Evolutionary conservation across 23 red algal species (phyloP), one percentile per base, ranked within the genome.

Genomic region (Gracilaria gracilis): DNA sequence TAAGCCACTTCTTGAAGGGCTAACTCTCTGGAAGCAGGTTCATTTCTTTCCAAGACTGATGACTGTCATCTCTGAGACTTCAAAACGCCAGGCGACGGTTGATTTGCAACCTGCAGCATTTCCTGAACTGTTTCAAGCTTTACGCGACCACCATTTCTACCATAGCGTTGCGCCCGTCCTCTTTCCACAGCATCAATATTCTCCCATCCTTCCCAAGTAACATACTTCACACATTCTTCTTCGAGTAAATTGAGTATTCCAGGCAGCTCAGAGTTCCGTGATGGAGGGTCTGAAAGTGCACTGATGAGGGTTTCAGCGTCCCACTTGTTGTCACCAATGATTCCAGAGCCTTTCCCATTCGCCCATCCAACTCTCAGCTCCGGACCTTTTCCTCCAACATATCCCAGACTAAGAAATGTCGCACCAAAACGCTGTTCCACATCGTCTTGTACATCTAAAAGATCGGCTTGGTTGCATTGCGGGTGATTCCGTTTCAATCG

Each of bases 151-250:
- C 16, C 59, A 16, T 59, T 67, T 42, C 80, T 74, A 7, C 80
- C 78, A 62, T 40, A 14, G 5, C 17, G 24, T 37, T 9, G 4
- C 0, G 76, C 89, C 25, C 89, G 19, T 58, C 37, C 40, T 32
- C 47, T 69, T 75, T 92, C 89, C 31, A 82, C 79, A 2, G 48
- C 48, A 27, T 84, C 79, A 75, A 92, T 92, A 15, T 62, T 29
- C 31, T 92, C 78, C 89, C 89, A 92, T 40, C 89, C 89, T 65
- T 92, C 89, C 89, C 89, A 92, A 4, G 61, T 75, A 9, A 92
- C 89, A 27, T 71, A 77, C 16, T 49, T 33, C 35, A 49, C 33
- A 24, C 78, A 28, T 40, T 49, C n/a, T 11, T 61, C 37, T 36
- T 65, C 23, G 27, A 92, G 62, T 64, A 78, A 84, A 17, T 29